Conservation (phyloP, 768 basidiomycete species). For the Lentinula sp. region DNA sequence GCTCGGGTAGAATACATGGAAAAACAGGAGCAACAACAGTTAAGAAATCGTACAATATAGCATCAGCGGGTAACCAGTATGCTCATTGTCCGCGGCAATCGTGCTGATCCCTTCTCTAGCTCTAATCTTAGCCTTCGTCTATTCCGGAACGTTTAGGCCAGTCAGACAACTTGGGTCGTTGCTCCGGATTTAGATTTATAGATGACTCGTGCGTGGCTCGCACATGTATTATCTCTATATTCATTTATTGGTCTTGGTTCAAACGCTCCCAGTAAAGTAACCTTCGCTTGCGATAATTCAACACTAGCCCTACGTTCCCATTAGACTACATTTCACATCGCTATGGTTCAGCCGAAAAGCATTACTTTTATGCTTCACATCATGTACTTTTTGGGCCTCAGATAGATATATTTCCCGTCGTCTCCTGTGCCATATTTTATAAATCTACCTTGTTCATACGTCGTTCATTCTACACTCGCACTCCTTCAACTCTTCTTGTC, state of each 20-base stretch:
- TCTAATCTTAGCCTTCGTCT: neutral
- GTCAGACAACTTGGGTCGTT: neutral
- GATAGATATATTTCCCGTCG: neutral
- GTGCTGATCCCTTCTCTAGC: neutral
- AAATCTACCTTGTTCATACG: neutral
- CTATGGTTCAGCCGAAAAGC: neutral
- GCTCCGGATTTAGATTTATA: neutral
- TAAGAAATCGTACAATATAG: neutral
- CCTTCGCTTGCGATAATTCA: neutral
- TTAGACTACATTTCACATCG: neutral
- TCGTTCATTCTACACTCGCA: neutral
- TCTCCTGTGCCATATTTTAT: neutral
- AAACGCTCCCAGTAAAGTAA: neutral
- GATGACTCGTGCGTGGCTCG: neutral
- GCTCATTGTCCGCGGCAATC: neutral
- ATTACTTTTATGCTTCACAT: neutral
- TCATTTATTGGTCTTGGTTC: neutral
- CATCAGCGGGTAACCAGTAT: neutral
- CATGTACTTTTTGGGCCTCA: neutral
- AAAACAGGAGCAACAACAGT: conserved; percentile 18
- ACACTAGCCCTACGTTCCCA: neutral
- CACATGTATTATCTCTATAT: neutral
- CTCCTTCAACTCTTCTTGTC: neutral
- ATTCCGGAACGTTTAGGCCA: neutral
- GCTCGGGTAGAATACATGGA: conserved; percentile 60